Evolutionary conservation across 257 asterid genomes (phyloP), one percentile per base, ranked within the genome.

Genomic region (Przewalskia tangutica): DNA sequence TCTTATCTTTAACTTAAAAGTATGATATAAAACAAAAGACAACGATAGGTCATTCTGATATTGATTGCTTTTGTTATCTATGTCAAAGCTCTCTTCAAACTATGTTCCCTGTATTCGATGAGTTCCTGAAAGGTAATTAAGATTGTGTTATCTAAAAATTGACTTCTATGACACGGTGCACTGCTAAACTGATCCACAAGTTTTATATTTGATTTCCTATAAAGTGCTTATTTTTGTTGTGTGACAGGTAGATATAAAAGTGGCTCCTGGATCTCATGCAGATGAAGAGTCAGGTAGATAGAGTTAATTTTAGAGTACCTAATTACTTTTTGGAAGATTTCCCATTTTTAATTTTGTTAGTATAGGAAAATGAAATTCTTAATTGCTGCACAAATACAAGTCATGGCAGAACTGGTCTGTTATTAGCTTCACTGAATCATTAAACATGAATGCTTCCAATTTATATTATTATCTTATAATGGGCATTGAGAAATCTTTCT

Each of bases 251-350:
- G 98, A 95, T 81, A 95, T 95, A 82, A 93, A 91, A 83, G 98
- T 95, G 81, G 94, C 98, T 85, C 92, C 94, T 27, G 98, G 98
- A 86, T 95, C 98, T 82, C 98, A 95, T 84, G 98, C 98, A 81
- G 81, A 91, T 83, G 98, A 95, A 89, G 93, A 89, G 77, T 87
- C 98, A 89, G 98, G 98, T 95, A 86, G 77, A 79, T 95, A 86
- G 77, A 79, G 71, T 71, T 60, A 63, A 82, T 14, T 38, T 60
- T 71, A 11, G 46, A 38, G 17, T 48, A 16, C 14, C 46, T 23
- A 10, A 40, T 59, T 76, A 42, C 12, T 63, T 60, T 23, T 5
- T 12, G 2, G 9, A 27, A 56, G 63, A 32, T 2, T 63, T 63
- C 0, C 3, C 10, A 0, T 63, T 63, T 63, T 5, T 3, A 20